phyloP scores from a whole-genome alignment of 129 eudicot genomes.

The Daucus carota region DH1_v3.0 NC_030384.2:39791501-39792000 shows the following conservation, averaged over 20 bases:
- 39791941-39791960: constrained; percentile 69
- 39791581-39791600: neutral
- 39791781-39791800: neutral
- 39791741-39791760: neutral
- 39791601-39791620: neutral
- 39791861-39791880: neutral
- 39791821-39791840: neutral
- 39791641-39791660: constrained; percentile 42
- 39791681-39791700: constrained; percentile 79
- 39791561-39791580: neutral
- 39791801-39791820: neutral
- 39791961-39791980: constrained; percentile 98
- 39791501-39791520: neutral
- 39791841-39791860: constrained; percentile 2
- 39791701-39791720: constrained; percentile 83
- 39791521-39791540: neutral
- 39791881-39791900: constrained; percentile 2
- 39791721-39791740: constrained; percentile 11
- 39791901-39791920: constrained; percentile 77
- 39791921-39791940: constrained; percentile 90
- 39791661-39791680: constrained; percentile 41
- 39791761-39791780: neutral
- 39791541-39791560: neutral
- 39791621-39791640: constrained; percentile 30
- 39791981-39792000: constrained; percentile 45